Conservation (phyloP, 2,329 filamentous ascomycete genomes). For the Byssochlamys sp. region DNA sequence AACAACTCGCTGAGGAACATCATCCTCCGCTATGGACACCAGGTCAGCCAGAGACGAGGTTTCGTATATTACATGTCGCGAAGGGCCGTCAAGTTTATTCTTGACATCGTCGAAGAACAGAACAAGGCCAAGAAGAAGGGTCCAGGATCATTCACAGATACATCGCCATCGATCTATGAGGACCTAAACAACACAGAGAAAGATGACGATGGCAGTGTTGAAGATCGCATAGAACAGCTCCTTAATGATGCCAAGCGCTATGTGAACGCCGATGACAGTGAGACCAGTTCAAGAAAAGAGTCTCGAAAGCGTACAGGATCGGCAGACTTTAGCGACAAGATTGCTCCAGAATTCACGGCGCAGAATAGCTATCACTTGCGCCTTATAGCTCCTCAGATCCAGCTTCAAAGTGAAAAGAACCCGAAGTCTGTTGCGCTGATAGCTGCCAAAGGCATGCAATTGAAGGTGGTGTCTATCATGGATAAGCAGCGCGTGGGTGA, state of each 20-base stretch:
- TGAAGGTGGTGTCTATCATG: slow-evolving; percentile 96
- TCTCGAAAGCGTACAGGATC: slow-evolving; percentile 20
- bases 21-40: slow-evolving; percentile 91
- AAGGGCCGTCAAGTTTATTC: slow-evolving; percentile 90
- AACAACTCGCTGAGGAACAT: slow-evolving; percentile 94
- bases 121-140: slow-evolving; percentile 55
- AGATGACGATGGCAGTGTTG: slow-evolving; percentile 58
- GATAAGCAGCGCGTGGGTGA: slow-evolving; percentile 89
- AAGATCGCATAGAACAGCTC: slow-evolving; percentile 77
- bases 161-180: slow-evolving; percentile 15
- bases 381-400: slow-evolving; percentile 92
- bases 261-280: slow-evolving; percentile 59
- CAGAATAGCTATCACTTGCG: slow-evolving; percentile 92
- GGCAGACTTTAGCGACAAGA: slow-evolving; percentile 57
- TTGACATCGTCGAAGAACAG: slow-evolving; percentile 95
- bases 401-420: slow-evolving; percentile 97
- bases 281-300: slow-evolving; percentile 29
- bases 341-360: slow-evolving; percentile 76
- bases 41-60: slow-evolving; percentile 87
- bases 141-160: slow-evolving; percentile 22
- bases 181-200: slow-evolving; percentile 32
- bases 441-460: slow-evolving; percentile 92
- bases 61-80: slow-evolving; percentile 97
- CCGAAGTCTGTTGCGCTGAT: slow-evolving; percentile 93
- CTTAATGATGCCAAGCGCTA: slow-evolving; percentile 75